phyloP scores from a whole-genome alignment of 1,139 yeast species.

The Saccharomyces pastorianus region DNA sequence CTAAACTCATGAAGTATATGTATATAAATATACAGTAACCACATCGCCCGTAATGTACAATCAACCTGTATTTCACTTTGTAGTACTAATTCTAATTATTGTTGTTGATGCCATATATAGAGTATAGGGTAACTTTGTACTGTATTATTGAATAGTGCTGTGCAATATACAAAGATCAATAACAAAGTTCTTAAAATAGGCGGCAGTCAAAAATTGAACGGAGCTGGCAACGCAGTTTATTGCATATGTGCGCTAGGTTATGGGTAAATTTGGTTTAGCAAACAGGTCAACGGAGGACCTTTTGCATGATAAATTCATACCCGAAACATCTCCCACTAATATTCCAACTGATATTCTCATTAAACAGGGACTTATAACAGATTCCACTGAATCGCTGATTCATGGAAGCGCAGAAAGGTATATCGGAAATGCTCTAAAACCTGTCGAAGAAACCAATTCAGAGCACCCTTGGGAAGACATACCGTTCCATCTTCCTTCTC shows the following conservation, averaged over 20 bases:
- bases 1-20: slow-evolving; percentile 17
- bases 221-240: neutral
- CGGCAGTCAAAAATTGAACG: neutral
- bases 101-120: too few species aligned
- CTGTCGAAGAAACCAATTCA: neutral
- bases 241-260: neutral
- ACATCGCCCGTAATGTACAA: neutral
- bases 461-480: neutral
- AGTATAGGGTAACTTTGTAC: too few species aligned
- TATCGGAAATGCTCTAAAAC: neutral
- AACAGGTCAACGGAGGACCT: neutral
- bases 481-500: neutral
- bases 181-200: neutral
- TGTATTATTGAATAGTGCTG: too few species aligned
- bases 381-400: neutral
- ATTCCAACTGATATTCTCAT: neutral
- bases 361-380: neutral
- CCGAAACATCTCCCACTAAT: neutral
- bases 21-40: neutral
- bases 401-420: neutral
- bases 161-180: neutral
- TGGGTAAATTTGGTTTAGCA: neutral
- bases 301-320: neutral
- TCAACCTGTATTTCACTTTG: neutral
- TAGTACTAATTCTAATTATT: too few species aligned